A percentile compares a stretch with the other conserved stretches of the same genome.
phyloP scores from a whole-genome alignment of 768 basidiomycete genomes.

The Pisolithus microcarpus region DNA sequence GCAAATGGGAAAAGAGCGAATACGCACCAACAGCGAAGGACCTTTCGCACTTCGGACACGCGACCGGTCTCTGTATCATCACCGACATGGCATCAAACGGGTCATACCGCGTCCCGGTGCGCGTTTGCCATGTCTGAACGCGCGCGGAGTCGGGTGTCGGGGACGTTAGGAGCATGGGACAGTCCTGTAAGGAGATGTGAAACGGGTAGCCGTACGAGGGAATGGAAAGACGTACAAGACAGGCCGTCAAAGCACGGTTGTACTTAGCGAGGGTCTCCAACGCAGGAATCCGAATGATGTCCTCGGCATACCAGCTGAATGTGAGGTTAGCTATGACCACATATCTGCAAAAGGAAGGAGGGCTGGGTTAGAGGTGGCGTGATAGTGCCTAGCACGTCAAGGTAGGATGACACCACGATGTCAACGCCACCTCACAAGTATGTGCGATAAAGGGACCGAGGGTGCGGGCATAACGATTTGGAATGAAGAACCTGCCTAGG shows the following conservation, averaged over 20 bases:
- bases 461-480: too few species aligned
- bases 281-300: not conserved
- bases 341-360: not conserved
- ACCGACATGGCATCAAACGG: conserved; percentile 19
- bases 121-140: conserved; percentile 2
- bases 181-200: not conserved
- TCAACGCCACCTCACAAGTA: too few species aligned
- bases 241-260: not conserved
- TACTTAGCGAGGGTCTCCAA: not conserved
- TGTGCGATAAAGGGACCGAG: too few species aligned
- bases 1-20: not conserved
- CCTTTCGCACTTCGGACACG: conserved; percentile 25
- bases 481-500: conserved; percentile 20
- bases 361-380: not conserved
- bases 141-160: not conserved
- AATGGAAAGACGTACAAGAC: not conserved
- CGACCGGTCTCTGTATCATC: conserved; percentile 16
- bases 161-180: not conserved
- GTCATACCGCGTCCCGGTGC: conserved; percentile 16
- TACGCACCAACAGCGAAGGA: conserved; percentile 16
- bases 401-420: not conserved
- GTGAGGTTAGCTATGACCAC: not conserved
- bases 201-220: not conserved
- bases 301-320: conserved; percentile 1
- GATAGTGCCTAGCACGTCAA: not conserved